Evolutionary conservation across 805 yeast genomes (phyloP).

Genomic region (Wickerhamomyces pijperi): DNA sequence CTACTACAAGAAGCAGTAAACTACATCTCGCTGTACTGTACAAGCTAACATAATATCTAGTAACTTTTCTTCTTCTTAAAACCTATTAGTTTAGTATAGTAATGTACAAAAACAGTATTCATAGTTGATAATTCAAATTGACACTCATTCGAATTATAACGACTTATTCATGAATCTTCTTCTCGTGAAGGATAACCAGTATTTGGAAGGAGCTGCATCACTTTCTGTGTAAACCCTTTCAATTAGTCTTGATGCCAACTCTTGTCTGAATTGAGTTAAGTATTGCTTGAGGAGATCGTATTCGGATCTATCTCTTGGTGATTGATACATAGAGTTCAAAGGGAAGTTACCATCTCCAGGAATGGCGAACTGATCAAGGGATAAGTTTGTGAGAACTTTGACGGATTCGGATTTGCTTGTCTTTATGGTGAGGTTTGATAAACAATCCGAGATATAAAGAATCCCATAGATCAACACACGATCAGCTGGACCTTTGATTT

Average conservation of each 20-base stretch:
- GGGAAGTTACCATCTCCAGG: slow-evolving; percentile 98
- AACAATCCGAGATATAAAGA: slow-evolving; percentile 75
- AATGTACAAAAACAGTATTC: background rate
- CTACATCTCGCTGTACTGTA: too few relatives aligned
- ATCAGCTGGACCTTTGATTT: slow-evolving; percentile 92
- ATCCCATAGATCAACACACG: slow-evolving; percentile 90
- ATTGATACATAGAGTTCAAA: slow-evolving; percentile 61
- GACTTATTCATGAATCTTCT: slow-evolving; percentile 93
- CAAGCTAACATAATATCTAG: too few relatives aligned
- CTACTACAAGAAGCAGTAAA: too few relatives aligned
- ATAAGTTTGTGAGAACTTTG: slow-evolving; percentile 65
- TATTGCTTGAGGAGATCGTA: slow-evolving; percentile 73
- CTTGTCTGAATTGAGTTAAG: slow-evolving; percentile 90
- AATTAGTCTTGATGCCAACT: slow-evolving; percentile 71
- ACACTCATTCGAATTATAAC: too few relatives aligned
- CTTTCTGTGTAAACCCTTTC: slow-evolving; percentile 59
- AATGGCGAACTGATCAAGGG: slow-evolving; percentile 77
- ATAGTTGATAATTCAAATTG: too few relatives aligned
- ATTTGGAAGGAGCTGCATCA: slow-evolving; percentile 61
- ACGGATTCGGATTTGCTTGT: slow-evolving; percentile 48
- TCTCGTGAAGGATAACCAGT: slow-evolving; percentile 93
- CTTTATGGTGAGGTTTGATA: slow-evolving; percentile 43
- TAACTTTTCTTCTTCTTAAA: too few relatives aligned
- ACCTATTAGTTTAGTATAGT: background rate
- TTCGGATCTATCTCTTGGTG: slow-evolving; percentile 67